Evolutionary conservation across 2,329 filamentous ascomycete species (phyloP).

Genomic region (Penicillium concentricum): DNA sequence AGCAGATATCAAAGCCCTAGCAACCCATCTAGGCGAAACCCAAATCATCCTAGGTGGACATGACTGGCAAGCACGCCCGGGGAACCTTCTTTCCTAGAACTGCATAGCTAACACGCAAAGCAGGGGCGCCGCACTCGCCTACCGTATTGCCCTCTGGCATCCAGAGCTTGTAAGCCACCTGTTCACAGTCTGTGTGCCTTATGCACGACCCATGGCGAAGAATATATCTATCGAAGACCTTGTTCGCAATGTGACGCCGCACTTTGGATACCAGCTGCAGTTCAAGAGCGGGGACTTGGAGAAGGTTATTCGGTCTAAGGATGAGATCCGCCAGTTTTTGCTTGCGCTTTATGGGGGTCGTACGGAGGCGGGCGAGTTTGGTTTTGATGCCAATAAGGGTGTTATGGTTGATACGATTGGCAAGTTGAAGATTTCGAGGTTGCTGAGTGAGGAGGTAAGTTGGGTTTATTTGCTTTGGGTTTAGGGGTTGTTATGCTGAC

Average conservation of each 20-base stretch:
- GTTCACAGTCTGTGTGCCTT: slow-evolving; percentile 81
- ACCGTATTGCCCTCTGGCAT: slow-evolving; percentile 71
- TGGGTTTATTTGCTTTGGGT: neutral
- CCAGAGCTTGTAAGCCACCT: slow-evolving; percentile 70
- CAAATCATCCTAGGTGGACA: slow-evolving; percentile 82
- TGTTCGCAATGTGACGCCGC: slow-evolving; percentile 58
- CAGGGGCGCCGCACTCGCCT: slow-evolving; percentile 74
- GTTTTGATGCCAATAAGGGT: slow-evolving; percentile 62
- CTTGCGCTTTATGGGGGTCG: slow-evolving; percentile 68
- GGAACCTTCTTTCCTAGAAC: neutral
- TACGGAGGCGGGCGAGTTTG: slow-evolving; percentile 55
- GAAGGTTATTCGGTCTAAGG: slow-evolving; percentile 54
- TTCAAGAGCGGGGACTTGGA: slow-evolving; percentile 69
- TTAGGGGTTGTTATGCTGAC: neutral
- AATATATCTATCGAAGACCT: slow-evolving; percentile 61
- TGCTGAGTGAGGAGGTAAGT: slow-evolving; percentile 62
- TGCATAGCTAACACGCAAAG: neutral
- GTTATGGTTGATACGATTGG: slow-evolving; percentile 63
- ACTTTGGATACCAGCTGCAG: slow-evolving; percentile 83
- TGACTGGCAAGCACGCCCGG: slow-evolving; percentile 61
- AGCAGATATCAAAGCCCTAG: slow-evolving; percentile 72
- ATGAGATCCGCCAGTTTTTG: slow-evolving; percentile 68
- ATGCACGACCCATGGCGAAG: slow-evolving; percentile 52
- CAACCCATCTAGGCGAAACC: slow-evolving; percentile 54
- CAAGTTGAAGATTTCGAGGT: slow-evolving; percentile 54